Evolutionary conservation across 2,329 filamentous ascomycete species (phyloP).

Genomic region (Sclerotinia minor): DNA sequence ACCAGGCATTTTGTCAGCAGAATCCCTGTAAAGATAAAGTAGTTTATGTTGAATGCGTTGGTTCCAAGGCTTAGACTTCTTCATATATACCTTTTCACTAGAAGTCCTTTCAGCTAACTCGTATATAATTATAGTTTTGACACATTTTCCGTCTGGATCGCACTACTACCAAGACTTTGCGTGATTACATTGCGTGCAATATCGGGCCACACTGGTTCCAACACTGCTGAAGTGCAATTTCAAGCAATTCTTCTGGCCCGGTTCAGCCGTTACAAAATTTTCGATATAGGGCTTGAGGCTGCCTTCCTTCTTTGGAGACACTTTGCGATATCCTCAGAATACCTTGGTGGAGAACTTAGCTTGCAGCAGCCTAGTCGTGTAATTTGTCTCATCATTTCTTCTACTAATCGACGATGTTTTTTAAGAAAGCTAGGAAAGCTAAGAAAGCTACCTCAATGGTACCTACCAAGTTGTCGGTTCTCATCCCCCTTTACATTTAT

Average conservation of each 20-base stretch:
- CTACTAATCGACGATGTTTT: constrained; percentile 9
- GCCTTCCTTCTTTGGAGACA: constrained; percentile 17
- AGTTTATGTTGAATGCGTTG: constrained; percentile 9
- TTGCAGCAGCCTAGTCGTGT: constrained; percentile 4
- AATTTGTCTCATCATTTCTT: constrained; percentile 4
- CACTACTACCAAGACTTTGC: constrained; percentile 12
- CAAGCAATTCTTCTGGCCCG: constrained; percentile 16
- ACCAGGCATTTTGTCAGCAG: constrained; percentile 26
- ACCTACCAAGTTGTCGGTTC: constrained; percentile 26
- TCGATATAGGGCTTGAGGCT: constrained; percentile 24
- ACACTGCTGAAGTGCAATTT: constrained; percentile 18
- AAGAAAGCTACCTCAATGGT: not conserved
- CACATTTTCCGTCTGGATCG: not conserved
- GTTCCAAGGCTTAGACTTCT: constrained; percentile 14
- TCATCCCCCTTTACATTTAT: constrained; percentile 36
- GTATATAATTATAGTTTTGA: constrained; percentile 21
- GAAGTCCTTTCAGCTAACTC: constrained; percentile 15
- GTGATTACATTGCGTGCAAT: constrained; percentile 24
- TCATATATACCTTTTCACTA: constrained; percentile 24
- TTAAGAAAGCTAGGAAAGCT: not conserved
- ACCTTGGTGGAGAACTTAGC: constrained; percentile 17
- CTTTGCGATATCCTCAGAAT: constrained; percentile 9
- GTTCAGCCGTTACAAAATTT: constrained; percentile 12
- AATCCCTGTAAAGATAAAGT: constrained; percentile 26
- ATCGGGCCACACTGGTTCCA: constrained; percentile 10